Conservation (phyloP, 208 protist species). For the Crithidia expoeki region DNA sequence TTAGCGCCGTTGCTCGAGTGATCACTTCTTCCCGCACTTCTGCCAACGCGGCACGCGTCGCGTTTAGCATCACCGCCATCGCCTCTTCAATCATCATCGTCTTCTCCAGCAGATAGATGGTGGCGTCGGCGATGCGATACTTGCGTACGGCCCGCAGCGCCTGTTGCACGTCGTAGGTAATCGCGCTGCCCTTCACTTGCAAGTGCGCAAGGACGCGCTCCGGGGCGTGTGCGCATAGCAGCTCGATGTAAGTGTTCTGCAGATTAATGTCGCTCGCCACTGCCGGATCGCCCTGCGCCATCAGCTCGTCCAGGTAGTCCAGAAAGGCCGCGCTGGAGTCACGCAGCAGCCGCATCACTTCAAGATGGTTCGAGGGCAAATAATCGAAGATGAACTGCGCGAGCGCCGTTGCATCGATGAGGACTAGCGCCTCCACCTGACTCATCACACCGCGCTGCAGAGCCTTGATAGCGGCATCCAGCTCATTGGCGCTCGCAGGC, state of each 20-base stretch:
- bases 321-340: conserved; percentile 69
- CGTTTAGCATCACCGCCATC: conserved; percentile 43
- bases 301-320: conserved; percentile 74
- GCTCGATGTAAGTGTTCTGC: conserved; percentile 87
- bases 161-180: conserved; percentile 70
- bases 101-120: conserved; percentile 71
- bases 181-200: conserved; percentile 35
- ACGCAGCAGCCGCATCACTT: conserved; percentile 66
- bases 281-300: conserved; percentile 48
- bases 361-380: conserved; percentile 64
- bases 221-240: conserved; percentile 66
- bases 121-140: conserved; percentile 61
- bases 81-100: conserved; percentile 65
- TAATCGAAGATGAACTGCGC: conserved; percentile 80
- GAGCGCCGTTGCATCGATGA: conserved; percentile 61
- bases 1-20: neutral
- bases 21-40: conserved; percentile 31
- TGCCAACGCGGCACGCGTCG: conserved; percentile 25
- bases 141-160: conserved; percentile 54
- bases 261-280: conserved; percentile 60
- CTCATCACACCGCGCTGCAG: conserved; percentile 67
- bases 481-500: neutral
- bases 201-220: conserved; percentile 67
- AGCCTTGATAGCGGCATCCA: conserved; percentile 20
- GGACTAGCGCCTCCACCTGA: conserved; percentile 49